Conservation (phyloP, 441 rosid genomes). For the Erodium texanum region DNA sequence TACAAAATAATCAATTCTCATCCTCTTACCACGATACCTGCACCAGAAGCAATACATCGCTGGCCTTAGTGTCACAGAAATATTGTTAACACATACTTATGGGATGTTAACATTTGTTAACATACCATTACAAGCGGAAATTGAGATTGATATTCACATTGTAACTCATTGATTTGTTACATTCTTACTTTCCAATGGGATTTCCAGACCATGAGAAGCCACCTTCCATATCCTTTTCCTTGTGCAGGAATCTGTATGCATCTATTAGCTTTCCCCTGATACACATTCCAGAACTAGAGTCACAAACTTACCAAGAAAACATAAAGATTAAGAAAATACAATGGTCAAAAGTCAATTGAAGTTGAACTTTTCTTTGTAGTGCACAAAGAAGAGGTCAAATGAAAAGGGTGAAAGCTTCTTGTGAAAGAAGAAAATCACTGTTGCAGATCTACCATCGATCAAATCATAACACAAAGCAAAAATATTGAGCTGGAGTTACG, state of each 20-base stretch:
- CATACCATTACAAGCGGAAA: background rate
- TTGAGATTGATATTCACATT: background rate
- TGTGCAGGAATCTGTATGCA: constrained; percentile 74
- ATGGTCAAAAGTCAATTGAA: background rate
- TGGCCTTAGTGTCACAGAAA: no score
- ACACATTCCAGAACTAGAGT: constrained; percentile 18
- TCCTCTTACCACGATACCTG: constrained; percentile 88
- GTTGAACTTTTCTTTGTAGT: background rate
- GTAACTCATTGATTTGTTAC: background rate
- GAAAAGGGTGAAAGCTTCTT: no score
- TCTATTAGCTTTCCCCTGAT: constrained; percentile 79
- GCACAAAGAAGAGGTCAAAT: no score
- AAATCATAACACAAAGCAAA: constrained; percentile 11
- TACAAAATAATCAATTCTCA: constrained; percentile 84
- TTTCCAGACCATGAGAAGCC: constrained; percentile 98
- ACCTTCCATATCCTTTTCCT: constrained; percentile 71
- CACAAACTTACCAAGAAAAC: constrained; percentile 1
- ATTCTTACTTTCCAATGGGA: constrained; percentile 84
- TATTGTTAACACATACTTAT: no score
- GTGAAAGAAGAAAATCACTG: no score
- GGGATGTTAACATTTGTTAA: no score
- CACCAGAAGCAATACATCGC: constrained; percentile 15
- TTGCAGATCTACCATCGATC: no score
- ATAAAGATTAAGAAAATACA: background rate
- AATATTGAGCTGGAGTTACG: constrained; percentile 16